These are phyloP conservation scores for Leishmania tarentolae DNA, from an alignment of 208 protist species.

Conservation along the genomic window DNA sequence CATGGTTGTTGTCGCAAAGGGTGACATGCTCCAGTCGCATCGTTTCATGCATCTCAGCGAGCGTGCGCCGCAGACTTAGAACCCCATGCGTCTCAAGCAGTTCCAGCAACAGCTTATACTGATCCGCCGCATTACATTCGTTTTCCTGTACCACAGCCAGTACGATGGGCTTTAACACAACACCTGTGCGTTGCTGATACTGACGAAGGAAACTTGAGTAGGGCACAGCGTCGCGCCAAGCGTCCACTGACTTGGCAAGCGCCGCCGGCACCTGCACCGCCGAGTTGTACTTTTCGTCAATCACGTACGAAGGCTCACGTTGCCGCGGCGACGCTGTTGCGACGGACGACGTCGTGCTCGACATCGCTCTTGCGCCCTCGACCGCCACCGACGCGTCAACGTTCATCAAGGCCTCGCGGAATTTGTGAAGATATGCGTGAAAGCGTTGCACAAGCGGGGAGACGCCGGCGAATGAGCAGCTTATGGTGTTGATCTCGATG, in stretches of 20 bases:
- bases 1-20: neutral
- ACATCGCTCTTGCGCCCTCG: neutral
- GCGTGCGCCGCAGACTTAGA: slow-evolving; percentile 80
- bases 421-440: slow-evolving; percentile 75
- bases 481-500: slow-evolving; percentile 98
- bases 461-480: slow-evolving; percentile 92
- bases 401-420: slow-evolving; percentile 24
- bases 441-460: slow-evolving; percentile 81
- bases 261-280: slow-evolving; percentile 41
- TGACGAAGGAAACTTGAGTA: slow-evolving; percentile 27
- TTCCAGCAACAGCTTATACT: slow-evolving; percentile 83
- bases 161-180: slow-evolving; percentile 58
- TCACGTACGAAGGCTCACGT: slow-evolving; percentile 10
- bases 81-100: slow-evolving; percentile 83
- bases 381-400: neutral
- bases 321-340: neutral
- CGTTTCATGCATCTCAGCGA: slow-evolving; percentile 68
- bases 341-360: neutral
- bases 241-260: slow-evolving; percentile 44
- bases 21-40: slow-evolving; percentile 45
- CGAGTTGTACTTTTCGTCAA: slow-evolving; percentile 43
- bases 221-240: slow-evolving; percentile 39
- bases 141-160: slow-evolving; percentile 92
- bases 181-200: slow-evolving; percentile 16
- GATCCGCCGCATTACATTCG: slow-evolving; percentile 95